A percentile compares a stretch with the other conserved stretches of the same genome.
phyloP scores from a whole-genome alignment of 1,139 yeast species.

The Yamadazyma aaseri region DNA sequence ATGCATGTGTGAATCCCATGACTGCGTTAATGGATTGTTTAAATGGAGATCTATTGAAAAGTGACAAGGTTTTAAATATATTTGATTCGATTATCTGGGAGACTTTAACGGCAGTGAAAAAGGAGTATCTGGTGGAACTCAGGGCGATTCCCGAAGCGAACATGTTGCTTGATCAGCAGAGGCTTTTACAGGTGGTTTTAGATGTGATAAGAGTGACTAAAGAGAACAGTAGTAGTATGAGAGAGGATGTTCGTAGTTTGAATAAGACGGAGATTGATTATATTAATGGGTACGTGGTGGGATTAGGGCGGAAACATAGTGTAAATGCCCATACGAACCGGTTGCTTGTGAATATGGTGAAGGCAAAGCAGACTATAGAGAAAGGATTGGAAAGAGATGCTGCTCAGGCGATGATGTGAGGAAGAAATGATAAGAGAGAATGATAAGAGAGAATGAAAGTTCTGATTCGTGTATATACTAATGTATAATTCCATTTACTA shows the following conservation, averaged over 20 bases:
- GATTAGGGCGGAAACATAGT: conserved; percentile 45
- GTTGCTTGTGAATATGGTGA: conserved; percentile 48
- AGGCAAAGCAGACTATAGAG: conserved; percentile 37
- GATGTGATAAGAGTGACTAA: conserved; percentile 48
- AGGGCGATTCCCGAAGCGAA: conserved; percentile 32
- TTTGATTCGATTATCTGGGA: conserved; percentile 47
- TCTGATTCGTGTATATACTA: no score
- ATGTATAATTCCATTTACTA: no score
- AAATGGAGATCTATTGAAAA: conserved; percentile 64
- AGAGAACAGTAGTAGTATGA: conserved; percentile 80
- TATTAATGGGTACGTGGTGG: conserved; percentile 71
- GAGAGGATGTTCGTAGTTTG: conserved; percentile 67
- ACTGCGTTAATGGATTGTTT: conserved; percentile 66
- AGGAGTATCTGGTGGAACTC: conserved; percentile 33
- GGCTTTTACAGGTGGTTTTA: conserved; percentile 47
- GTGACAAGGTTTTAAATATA: conserved; percentile 27
- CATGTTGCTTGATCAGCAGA: conserved; percentile 37
- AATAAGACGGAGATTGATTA: conserved; percentile 73
- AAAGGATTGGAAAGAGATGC: conserved; percentile 27
- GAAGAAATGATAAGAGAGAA: no score
- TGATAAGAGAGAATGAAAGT: no score
- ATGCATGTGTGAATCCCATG: conserved; percentile 74
- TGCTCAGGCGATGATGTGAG: no score
- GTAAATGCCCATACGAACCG: conserved; percentile 47
- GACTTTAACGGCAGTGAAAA: conserved; percentile 37